phyloP scores from a whole-genome alignment of 163 green algal species.

The Chloromonas sp. region DNA sequence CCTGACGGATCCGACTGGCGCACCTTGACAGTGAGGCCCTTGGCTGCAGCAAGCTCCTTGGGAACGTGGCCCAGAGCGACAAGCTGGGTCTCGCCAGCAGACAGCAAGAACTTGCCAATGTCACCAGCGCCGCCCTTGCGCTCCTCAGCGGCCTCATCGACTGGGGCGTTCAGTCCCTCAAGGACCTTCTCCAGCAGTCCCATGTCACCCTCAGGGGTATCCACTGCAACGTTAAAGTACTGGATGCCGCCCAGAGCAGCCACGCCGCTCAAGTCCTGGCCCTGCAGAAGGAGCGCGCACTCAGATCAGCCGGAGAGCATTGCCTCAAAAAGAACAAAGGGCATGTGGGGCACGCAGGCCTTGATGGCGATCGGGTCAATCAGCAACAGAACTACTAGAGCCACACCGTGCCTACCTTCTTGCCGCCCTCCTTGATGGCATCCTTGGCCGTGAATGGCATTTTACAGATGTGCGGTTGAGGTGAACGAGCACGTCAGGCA shows the following conservation, averaged over 20 bases:
- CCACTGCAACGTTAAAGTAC: constrained; percentile 67
- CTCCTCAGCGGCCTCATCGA: constrained; percentile 79
- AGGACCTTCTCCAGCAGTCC: constrained; percentile 62
- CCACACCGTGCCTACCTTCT: constrained; percentile 34
- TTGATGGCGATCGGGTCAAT: neutral
- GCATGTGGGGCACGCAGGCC: neutral
- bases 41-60: constrained; percentile 50
- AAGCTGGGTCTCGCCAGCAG: constrained; percentile 61
- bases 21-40: constrained; percentile 21
- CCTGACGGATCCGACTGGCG: neutral
- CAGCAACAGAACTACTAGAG: neutral
- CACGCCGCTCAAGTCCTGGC: constrained; percentile 57
- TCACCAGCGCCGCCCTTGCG: constrained; percentile 67
- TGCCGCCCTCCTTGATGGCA: constrained; percentile 60
- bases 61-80: constrained; percentile 68
- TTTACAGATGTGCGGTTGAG: neutral
- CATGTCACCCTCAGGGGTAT: constrained; percentile 60
- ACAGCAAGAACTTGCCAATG: constrained; percentile 58
- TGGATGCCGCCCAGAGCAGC: constrained; percentile 67
- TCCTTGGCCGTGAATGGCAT: constrained; percentile 27
- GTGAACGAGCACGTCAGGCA: too few species aligned
- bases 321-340: neutral
- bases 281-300: constrained; percentile 8
- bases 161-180: constrained; percentile 64
- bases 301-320: neutral